Evolutionary conservation across 1,139 yeast species (phyloP), one percentile per base, ranked within the genome.

Genomic region (Suhomyces kunorum): DNA sequence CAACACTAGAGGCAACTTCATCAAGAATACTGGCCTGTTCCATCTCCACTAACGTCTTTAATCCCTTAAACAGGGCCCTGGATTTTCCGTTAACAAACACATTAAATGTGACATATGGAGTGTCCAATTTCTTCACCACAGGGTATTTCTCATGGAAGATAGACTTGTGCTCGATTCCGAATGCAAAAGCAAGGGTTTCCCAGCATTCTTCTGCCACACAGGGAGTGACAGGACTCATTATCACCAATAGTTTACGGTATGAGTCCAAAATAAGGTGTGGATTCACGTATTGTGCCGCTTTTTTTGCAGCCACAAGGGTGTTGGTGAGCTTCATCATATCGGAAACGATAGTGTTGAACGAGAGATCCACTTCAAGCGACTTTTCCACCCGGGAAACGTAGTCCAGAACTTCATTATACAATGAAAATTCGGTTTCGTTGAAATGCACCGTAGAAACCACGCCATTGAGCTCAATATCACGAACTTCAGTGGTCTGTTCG

Each of bases 261-360:
- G 79, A 66, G 37, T 77, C 75, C 38, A 48, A 53, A 46, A 55
- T 55, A 31, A 62, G 63, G 1, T 54, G 57, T 0, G 69, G 54
- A 7, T 59, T 56, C 9, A 64, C 59, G 12, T 55, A 28, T 43
- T 16, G 43, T 5, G 53, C 41, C 1, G 51, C 28, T 42, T 74
- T 74, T 6, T 66, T 28, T 0, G 77, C 74, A 11, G 59, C 54
- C 2, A 62, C 55, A 8, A 89, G 56, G 1, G 71, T 51, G 49
- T 83, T 83, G 1, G 96, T 84, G 39, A 84, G 62, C 53, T 89
- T 92, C 96, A 89, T 92, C 55, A 81, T 84, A 56, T 88, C 95
- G 0, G 97, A 87, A 22, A 92, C 77, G 5, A 88, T 80, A 0
- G 97, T 90, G 59, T 92, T 92, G 57, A 90, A 68, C 0, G 92